Evolutionary conservation across 2,329 filamentous ascomycete genomes (phyloP), one percentile per base, ranked within the genome.

Genomic region (Periconia sp.): DNA sequence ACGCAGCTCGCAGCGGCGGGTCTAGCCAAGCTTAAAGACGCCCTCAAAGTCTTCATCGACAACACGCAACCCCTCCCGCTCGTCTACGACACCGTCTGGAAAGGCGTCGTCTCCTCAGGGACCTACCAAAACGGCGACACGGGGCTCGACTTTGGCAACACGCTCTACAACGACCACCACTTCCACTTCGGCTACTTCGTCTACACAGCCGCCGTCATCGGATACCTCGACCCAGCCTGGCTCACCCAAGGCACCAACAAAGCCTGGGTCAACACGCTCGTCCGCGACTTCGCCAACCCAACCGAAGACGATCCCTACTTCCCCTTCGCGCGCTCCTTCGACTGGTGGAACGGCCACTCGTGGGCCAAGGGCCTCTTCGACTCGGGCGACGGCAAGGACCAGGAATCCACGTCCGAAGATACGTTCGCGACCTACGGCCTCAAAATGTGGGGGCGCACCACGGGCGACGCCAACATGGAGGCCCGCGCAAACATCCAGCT

Each of bases 391-490:
- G 90, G 90, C 63, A 93, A 92, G 76, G 87, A 94, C 73, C 85
- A 94, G 75, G 94, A 99, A 71, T 95, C 90, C 14, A 91, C 90
- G 45, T 96, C 91, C 0, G 94, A 99, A 76, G 94, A 99, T 74
- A 85, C 87, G 54, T 92, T 97, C 85, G 88, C 90, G 50, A 85
- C 87, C 2, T 96, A 96, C 72, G 91, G 89, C 0, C 76, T 97
- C 68, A 96, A 96, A 79, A 91, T 97, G 87, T 97, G 94, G 94
- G 94, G 93, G 3, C 81, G 81, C 27, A 87, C 89, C 6, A 86
- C 81, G 54, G 86, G 88, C 23, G 88, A 97, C 74, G 74, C 77
- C 3, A 87, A 89, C 65, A 87, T 97, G 83, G 91, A 94, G 70
- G 88, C 88, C 31, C 82, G 91, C 59, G 70, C 89, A 10, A 93